Evolutionary conservation across 352 stramenopile species (phyloP).

Genomic region (Phytophthora uliginosa): DNA sequence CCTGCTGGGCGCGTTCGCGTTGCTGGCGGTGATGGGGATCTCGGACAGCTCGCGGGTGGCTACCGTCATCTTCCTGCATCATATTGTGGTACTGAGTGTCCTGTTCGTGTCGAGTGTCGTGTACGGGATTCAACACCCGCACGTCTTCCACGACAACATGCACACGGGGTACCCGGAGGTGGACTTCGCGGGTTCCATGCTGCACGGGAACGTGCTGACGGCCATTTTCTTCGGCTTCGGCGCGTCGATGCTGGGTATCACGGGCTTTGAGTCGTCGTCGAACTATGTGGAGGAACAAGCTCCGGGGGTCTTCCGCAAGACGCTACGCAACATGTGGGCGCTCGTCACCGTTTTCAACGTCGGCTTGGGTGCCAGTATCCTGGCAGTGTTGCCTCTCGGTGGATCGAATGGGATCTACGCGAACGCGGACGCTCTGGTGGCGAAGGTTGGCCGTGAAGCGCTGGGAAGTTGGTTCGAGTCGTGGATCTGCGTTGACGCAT

Average conservation of each 20-base stretch:
- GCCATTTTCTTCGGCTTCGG: constrained; percentile 81
- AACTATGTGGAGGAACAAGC: constrained; percentile 91
- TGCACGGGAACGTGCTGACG: constrained; percentile 46
- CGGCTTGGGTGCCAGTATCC: constrained; percentile 39
- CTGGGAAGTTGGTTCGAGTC: constrained; percentile 52
- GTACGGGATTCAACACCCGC: constrained; percentile 64
- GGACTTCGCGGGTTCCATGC: constrained; percentile 54
- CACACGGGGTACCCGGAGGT: constrained; percentile 62
- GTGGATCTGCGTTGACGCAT: constrained; percentile 84
- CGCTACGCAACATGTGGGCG: constrained; percentile 46
- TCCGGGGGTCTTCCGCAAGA: constrained; percentile 78
- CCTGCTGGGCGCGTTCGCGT: constrained; percentile 80
- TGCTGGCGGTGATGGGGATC: constrained; percentile 83
- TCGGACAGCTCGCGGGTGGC: constrained; percentile 83
- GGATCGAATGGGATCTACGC: constrained; percentile 54
- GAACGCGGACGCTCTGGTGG: constrained; percentile 65
- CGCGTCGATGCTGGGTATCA: constrained; percentile 89
- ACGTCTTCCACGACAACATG: constrained; percentile 75
- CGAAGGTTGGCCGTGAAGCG: constrained; percentile 53
- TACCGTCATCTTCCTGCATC: constrained; percentile 80
- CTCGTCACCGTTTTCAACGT: constrained; percentile 37
- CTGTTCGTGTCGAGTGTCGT: constrained; percentile 61
- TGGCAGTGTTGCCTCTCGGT: constrained; percentile 67
- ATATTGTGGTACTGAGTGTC: constrained; percentile 74
- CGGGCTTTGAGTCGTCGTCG: constrained; percentile 89